Conservation (phyloP, 75 land plant species). For the Sequoiadendron giganteum region DNA sequence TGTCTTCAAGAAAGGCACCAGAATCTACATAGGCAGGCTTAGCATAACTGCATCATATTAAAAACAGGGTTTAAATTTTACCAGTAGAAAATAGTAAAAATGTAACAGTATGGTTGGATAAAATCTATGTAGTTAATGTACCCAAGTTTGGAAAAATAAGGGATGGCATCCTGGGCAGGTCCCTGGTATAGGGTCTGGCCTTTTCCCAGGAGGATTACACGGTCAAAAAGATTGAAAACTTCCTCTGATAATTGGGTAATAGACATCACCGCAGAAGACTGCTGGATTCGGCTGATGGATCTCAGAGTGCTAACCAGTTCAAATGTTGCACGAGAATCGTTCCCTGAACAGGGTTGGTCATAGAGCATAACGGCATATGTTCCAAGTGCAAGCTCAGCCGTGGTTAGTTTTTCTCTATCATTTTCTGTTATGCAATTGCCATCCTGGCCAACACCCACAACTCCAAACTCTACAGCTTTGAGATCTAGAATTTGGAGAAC, state of each 20-base stretch:
- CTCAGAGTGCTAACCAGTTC: slow-evolving; percentile 25
- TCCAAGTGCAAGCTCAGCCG: slow-evolving; percentile 37
- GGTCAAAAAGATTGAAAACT: slow-evolving; percentile 43
- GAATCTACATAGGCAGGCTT: slow-evolving; percentile 45
- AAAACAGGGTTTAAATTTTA: background rate
- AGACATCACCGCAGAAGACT: slow-evolving; percentile 34
- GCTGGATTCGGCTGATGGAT: slow-evolving; percentile 25
- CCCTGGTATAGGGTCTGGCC: slow-evolving; percentile 47
- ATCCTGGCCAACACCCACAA: slow-evolving; percentile 20
- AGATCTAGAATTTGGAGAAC: slow-evolving; percentile 26
- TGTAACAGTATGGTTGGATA: background rate
- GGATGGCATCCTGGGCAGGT: slow-evolving; percentile 38
- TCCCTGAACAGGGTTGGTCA: slow-evolving; percentile 32
- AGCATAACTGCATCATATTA: slow-evolving; percentile 25
- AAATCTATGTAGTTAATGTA: background rate
- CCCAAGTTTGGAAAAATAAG: slow-evolving; percentile 49
- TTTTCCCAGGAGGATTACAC: slow-evolving; percentile 40
- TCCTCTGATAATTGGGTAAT: slow-evolving; percentile 49
- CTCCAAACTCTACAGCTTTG: slow-evolving; percentile 22
- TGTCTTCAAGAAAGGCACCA: slow-evolving; percentile 47
- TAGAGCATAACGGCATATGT: slow-evolving; percentile 37
- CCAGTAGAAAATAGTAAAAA: background rate
- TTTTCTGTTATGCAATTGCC: slow-evolving; percentile 17
- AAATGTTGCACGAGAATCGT: slow-evolving; percentile 24
- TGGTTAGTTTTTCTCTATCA: slow-evolving; percentile 28